These are phyloP conservation scores for Alliaria petiolata DNA, from an alignment of 345 rosid genomes.

Conservation along the genomic window DNA sequence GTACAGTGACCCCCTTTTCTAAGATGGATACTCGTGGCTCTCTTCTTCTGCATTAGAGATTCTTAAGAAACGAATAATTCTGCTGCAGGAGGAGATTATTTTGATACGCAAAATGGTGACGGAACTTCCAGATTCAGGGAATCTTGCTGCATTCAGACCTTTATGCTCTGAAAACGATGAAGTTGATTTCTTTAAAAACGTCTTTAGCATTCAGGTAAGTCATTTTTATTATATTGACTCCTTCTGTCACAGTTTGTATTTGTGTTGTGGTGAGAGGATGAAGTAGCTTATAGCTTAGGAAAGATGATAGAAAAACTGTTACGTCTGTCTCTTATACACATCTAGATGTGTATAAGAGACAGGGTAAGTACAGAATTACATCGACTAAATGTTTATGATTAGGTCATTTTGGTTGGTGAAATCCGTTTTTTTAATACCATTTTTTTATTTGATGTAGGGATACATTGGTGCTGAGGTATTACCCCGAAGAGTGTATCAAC, in stretches of 20 bases:
- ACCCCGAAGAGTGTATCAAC: conserved; percentile 45
- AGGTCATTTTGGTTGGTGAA: no score
- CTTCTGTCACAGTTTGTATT: not conserved
- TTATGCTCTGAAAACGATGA: conserved; percentile 73
- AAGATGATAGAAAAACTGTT: not conserved
- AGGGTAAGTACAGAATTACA: conserved; percentile 39
- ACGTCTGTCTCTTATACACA: no score
- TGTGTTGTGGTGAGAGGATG: not conserved
- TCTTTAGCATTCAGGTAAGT: conserved; percentile 65
- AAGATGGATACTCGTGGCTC: not conserved
- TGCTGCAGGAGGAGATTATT: conserved; percentile 76
- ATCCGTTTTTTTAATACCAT: no score
- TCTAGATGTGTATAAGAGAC: no score
- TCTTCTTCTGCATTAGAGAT: not conserved
- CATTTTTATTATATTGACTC: not conserved
- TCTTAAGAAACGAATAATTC: not conserved
- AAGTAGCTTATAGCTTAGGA: not conserved
- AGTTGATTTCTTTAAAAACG: conserved; percentile 74
- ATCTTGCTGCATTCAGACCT: conserved; percentile 50
- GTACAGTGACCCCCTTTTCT: conserved; percentile 33
- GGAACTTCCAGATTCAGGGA: conserved; percentile 55
- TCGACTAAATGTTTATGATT: no score
- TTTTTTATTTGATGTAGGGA: conserved; percentile 37
- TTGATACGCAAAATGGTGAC: conserved; percentile 65
- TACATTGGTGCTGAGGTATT: conserved; percentile 61